phyloP scores from a whole-genome alignment of 176 grass and related monocot genomes.

The Thalia dealbata region DNA sequence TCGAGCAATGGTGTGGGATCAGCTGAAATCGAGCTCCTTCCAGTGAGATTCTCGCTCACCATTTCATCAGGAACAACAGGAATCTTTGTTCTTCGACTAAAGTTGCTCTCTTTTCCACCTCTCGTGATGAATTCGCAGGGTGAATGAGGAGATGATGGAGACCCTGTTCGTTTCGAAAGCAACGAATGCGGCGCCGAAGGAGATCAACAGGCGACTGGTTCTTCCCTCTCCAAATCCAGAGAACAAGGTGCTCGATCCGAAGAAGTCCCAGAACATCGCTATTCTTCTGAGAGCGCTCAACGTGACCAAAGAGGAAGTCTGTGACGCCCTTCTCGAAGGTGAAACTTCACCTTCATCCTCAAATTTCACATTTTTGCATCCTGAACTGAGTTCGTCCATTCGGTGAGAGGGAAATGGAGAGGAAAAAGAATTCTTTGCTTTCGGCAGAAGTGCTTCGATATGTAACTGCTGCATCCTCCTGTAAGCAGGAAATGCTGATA shows the following conservation, averaged over 20 bases:
- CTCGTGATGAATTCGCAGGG: slow-evolving; percentile 34
- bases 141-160: slow-evolving; percentile 99
- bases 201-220: slow-evolving; percentile 35
- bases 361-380: background rate
- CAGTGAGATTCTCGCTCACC: slow-evolving; percentile 49
- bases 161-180: slow-evolving; percentile 87
- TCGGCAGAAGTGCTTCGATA: background rate
- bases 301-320: slow-evolving; percentile 90
- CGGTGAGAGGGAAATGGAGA: too few relatives aligned
- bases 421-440: background rate
- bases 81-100: background rate
- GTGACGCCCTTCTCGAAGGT: slow-evolving; percentile 90
- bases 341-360: slow-evolving; percentile 5
- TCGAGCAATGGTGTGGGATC: slow-evolving; percentile 99
- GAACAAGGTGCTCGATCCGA: slow-evolving; percentile 90
- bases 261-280: slow-evolving; percentile 95
- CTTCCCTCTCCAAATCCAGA: slow-evolving; percentile 53
- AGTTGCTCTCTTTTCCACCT: slow-evolving; percentile 3
- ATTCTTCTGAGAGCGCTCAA: slow-evolving; percentile 91
- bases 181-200: slow-evolving; percentile 38
- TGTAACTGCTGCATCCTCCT: background rate
- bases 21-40: slow-evolving; percentile 98
- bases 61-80: background rate
- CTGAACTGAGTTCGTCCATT: background rate
- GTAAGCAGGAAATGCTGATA: slow-evolving; percentile 65